Evolutionary conservation across 305 asterid species (phyloP).

Genomic region (Solanum hybrid): DNA sequence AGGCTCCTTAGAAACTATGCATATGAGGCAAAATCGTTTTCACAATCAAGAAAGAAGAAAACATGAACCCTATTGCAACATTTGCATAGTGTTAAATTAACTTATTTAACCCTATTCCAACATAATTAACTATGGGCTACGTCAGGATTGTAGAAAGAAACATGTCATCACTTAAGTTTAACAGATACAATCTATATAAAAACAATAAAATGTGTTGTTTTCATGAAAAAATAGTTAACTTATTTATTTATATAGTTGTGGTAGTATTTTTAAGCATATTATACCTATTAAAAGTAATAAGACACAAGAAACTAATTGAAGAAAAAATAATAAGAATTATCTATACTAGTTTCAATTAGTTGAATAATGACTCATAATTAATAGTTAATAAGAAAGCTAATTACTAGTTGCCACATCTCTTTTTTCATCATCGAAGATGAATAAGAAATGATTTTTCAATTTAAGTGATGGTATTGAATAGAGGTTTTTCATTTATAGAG

Average conservation of each 20-base stretch:
- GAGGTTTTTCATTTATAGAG: too few species aligned
- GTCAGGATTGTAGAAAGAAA: too few species aligned
- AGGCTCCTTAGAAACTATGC: too few species aligned
- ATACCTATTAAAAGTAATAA: background rate
- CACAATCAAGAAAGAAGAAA: too few species aligned
- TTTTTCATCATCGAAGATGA: background rate
- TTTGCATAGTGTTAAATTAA: too few species aligned
- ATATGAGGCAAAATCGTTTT: too few species aligned
- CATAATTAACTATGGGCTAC: background rate
- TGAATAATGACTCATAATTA: too few species aligned
- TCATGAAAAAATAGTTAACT: too few species aligned
- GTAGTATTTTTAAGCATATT: background rate
- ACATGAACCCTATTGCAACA: too few species aligned
- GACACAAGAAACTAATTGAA: background rate
- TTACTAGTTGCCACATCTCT: background rate
- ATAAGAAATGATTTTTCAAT: background rate
- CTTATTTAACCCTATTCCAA: background rate
- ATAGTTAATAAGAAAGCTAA: background rate
- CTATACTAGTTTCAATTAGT: background rate
- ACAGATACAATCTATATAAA: too few species aligned
- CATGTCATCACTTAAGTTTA: too few species aligned
- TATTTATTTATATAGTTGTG: background rate
- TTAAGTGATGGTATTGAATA: background rate
- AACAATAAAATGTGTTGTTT: too few species aligned
- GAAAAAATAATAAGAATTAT: background rate